phyloP scores from a whole-genome alignment of 78 protist genomes.

The Bodo saltans region DNA sequence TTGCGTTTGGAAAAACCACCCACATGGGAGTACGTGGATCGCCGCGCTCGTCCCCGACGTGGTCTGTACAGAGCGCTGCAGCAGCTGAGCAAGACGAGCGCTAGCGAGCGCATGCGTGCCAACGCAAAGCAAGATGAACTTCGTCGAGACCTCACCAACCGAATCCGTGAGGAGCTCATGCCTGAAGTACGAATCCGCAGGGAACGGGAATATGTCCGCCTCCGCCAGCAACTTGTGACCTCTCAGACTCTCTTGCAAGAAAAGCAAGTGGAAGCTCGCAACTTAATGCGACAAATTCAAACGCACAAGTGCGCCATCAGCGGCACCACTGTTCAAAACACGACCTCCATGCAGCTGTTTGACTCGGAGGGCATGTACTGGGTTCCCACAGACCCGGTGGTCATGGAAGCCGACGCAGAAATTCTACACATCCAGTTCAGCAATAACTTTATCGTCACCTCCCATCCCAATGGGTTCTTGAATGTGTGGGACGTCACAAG shows the following conservation, averaged over 20 bases:
- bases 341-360: background rate
- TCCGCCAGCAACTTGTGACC: background rate
- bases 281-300: background rate
- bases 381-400: background rate
- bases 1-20: background rate
- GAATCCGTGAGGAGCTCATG: background rate
- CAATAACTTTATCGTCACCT: background rate
- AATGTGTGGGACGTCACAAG: background rate
- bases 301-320: background rate
- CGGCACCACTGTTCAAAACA: background rate
- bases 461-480: conserved; percentile 2
- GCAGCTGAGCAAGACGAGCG: background rate
- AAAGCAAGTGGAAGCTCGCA: background rate
- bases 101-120: background rate
- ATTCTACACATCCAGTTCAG: background rate
- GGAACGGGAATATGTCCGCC: background rate
- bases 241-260: background rate
- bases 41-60: background rate
- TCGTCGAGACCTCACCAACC: background rate
- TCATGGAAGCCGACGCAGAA: background rate
- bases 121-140: background rate
- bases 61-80: background rate
- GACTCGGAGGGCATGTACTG: conserved; percentile 3
- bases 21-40: background rate
- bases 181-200: background rate